Evolutionary conservation across 805 yeast species (phyloP), one percentile per base, ranked within the genome.

Genomic region (Pichia insulana): DNA sequence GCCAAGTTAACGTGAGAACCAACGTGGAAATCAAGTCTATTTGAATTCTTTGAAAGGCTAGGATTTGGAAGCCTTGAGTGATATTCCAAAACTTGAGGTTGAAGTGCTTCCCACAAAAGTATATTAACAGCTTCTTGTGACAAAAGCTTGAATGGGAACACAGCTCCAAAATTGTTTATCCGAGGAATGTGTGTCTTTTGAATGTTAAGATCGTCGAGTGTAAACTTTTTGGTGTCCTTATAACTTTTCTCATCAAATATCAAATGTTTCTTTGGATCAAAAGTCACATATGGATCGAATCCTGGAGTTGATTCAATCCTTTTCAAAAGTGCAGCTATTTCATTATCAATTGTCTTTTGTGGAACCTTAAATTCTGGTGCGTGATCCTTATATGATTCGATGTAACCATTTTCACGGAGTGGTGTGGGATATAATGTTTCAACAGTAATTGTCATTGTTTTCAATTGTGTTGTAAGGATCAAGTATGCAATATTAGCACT

Each of bases 131-230:
- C 81, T 50, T 76, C 81, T 36, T 71, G 71, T 1, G 80, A 71
- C 56, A 76, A 71, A 32, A 76, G 57, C 7, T 79, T 79, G 56
- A 76, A 76, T 2, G 83, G 79, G 44, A 69, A 77, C 36, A 72
- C 63, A 17, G 76, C 80, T 7, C 51, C 71, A 45, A 64, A 55
- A 17, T 64, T 62, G 13, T 59, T 52, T 19, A 63, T 50, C 11
- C 64, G 58, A 13, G 50, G 44, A 9, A 51, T 47, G 35, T 60
- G 58, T 11, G 62, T 58, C 45, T 57, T 61, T 31, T 48, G 50
- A 43, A 67, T 64, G 10, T 59, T 56, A 46, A 67, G 54, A 15
- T 64, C 71, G 17, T 49, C 50, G 50, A 66, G 52, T 2, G 71
- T 67, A 31, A 61, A 53, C 39, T 55, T 56, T 47, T 65, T 59